phyloP scores from a whole-genome alignment of 2,329 filamentous ascomycete genomes.

The Pleomassaria siparia region DNA sequence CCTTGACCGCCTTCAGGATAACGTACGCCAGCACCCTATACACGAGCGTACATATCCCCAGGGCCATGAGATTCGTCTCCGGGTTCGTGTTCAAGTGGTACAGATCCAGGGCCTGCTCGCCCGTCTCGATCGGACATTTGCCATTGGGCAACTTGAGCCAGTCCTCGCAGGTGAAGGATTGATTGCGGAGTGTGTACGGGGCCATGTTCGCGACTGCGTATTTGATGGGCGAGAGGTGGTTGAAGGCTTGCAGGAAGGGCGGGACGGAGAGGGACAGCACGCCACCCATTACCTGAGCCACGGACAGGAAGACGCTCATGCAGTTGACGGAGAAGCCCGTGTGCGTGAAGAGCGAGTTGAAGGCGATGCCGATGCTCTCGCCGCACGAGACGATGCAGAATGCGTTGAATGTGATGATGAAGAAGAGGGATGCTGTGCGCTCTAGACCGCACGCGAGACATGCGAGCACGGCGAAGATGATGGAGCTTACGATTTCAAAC shows the following conservation, averaged over 20 bases:
- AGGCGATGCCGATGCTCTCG: constrained; percentile 76
- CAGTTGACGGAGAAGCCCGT: constrained; percentile 76
- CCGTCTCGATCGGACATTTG: constrained; percentile 64
- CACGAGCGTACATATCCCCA: constrained; percentile 64
- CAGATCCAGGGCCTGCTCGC: constrained; percentile 66
- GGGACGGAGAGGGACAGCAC: constrained; percentile 72
- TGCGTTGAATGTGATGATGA: constrained; percentile 67
- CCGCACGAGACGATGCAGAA: constrained; percentile 75
- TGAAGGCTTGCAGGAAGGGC: constrained; percentile 64
- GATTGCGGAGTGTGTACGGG: constrained; percentile 62
- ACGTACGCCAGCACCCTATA: constrained; percentile 67
- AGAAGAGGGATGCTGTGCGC: constrained; percentile 64
- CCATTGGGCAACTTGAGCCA: constrained; percentile 62
- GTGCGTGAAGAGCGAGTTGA: constrained; percentile 74
- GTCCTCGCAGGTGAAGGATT: constrained; percentile 65
- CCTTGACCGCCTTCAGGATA: constrained; percentile 58
- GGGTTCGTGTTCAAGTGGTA: constrained; percentile 68
- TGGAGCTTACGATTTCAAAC: constrained; percentile 66
- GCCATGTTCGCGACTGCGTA: constrained; percentile 69
- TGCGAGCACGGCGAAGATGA: constrained; percentile 66
- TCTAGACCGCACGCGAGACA: constrained; percentile 67
- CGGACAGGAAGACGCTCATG: constrained; percentile 68
- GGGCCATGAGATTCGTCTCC: constrained; percentile 60
- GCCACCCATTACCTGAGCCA: constrained; percentile 70
- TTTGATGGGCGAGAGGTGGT: constrained; percentile 71